phyloP scores from a whole-genome alignment of 495 filamentous ascomycete genomes.

The Copromyces sp. region DNA sequence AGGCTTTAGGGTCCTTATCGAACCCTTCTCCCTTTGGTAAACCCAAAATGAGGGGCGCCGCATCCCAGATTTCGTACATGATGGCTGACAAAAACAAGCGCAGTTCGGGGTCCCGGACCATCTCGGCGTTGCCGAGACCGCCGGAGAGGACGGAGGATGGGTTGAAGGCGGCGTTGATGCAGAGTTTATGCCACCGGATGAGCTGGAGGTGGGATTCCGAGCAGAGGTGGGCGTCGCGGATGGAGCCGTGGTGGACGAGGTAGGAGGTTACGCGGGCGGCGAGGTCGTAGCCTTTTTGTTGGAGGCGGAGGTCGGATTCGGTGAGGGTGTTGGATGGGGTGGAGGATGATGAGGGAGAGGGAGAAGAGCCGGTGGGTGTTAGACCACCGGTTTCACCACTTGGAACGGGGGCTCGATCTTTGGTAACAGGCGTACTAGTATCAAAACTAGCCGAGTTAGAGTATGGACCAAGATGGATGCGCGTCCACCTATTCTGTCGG shows the following conservation, averaged over 20 bases:
- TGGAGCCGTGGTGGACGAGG: constrained; percentile 34
- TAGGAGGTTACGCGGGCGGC: constrained; percentile 24
- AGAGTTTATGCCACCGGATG: constrained; percentile 55
- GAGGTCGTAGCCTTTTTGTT: constrained; percentile 11
- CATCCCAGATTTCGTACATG: constrained; percentile 49
- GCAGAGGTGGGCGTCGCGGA: constrained; percentile 41
- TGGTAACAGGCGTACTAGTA: neutral
- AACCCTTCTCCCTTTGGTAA: neutral
- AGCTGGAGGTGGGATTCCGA: constrained; percentile 44
- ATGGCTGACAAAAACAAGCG: constrained; percentile 35
- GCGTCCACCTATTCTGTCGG: constrained; percentile 51
- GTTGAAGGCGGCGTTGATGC: constrained; percentile 56
- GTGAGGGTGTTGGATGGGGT: constrained; percentile 16
- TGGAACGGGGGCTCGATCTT: neutral
- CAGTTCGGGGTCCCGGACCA: constrained; percentile 42
- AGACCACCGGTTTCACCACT: constrained; percentile 9
- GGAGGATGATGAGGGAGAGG: neutral
- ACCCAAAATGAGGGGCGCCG: constrained; percentile 43
- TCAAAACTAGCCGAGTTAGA: constrained; percentile 20
- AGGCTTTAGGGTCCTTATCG: constrained; percentile 6
- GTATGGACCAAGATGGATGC: constrained; percentile 48
- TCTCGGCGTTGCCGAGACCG: constrained; percentile 44
- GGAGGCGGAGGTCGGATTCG: constrained; percentile 20
- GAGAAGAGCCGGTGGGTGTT: neutral
- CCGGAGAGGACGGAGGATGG: constrained; percentile 49